phyloP scores from a whole-genome alignment of 1,284 basidiomycete genomes.

The Papiliotrema flavescens region DNA sequence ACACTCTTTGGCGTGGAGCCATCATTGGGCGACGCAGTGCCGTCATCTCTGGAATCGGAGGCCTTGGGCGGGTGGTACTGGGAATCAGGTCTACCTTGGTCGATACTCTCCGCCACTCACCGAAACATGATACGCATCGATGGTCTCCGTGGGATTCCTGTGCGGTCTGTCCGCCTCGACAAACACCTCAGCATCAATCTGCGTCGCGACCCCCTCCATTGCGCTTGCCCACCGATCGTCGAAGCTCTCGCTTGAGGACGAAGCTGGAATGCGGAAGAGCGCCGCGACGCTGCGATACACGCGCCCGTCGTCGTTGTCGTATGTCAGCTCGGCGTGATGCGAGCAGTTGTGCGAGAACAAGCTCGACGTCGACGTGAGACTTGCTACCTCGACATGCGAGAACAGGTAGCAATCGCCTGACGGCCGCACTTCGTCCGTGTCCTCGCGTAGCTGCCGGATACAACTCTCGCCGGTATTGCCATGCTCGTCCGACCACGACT shows the following conservation, averaged over 20 bases:
- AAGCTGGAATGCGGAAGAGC: slow-evolving; percentile 22
- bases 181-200: slow-evolving; percentile 36
- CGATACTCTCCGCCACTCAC: slow-evolving; percentile 15
- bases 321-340: not conserved
- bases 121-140: slow-evolving; percentile 23
- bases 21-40: not conserved
- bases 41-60: not conserved
- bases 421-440: slow-evolving; percentile 3
- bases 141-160: slow-evolving; percentile 6
- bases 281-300: slow-evolving; percentile 31
- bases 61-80: not conserved
- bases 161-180: slow-evolving; percentile 25
- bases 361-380: not conserved
- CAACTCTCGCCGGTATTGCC: slow-evolving; percentile 20
- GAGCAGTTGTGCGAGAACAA: slow-evolving; percentile 2
- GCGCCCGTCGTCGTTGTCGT: slow-evolving; percentile 7
- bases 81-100: not conserved
- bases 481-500: slow-evolving; percentile 21
- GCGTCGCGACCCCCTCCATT: slow-evolving; percentile 12
- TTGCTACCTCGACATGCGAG: slow-evolving; percentile 8
- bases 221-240: slow-evolving; percentile 18
- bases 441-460: slow-evolving; percentile 21
- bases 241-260: slow-evolving; percentile 16
- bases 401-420: slow-evolving; percentile 29
- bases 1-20: slow-evolving; percentile 66